Base-by-base conservation (phyloP, 2,329 filamentous ascomycete genomes). In the Diplodia scrobiculata region DNA sequence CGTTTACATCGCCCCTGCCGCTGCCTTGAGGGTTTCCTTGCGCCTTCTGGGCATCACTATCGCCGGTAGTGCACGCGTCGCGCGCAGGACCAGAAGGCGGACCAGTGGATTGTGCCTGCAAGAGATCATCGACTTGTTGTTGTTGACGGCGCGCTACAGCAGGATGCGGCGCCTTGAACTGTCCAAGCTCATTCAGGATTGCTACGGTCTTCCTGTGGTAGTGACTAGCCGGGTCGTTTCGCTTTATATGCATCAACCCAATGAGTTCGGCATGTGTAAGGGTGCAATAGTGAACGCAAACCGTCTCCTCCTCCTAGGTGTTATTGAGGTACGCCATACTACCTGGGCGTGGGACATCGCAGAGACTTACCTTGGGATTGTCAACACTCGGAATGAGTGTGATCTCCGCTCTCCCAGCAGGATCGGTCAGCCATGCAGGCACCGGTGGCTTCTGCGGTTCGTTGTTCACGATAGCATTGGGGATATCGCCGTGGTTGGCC, bases 381-480 rank as follows among this genome's bases (percentile, higher is more conserved):
- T 45, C 54, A 45, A 59, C 36, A 17, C 36, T 59, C 11, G 54
- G 54, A n/a, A n/a, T n/a, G 5, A 25, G 2, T 6, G 25, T 27
- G 14, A 59, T n/a, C 36, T 29, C 21, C 25, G 14, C 36, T 19
- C 21, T 45, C 17, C 55, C 55, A 48, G 36, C 6, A 14, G 55
- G 54, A 5, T 60, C 55, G 14, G 38, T 48, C 55, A 47, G n/a
- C 55, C 55, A 60, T 21, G 36, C 38, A 10, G 55, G 55, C 55
- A 21, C 13, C 10, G 41, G 25, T 21, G 38, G 38, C 14, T 60
- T 60, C 55, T 48, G 14, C 1, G 38, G 10, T 2, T 19, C 2
- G 3, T 13, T 6, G 13, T 34, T 2, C 5, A 13, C 21, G n/a
- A 38, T 11, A 19, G 9, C 1, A 21, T 32, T 11, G 11, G 10